Conservation (phyloP, 2,329 filamentous ascomycete genomes). For the Fusarium devonianum region DNA sequence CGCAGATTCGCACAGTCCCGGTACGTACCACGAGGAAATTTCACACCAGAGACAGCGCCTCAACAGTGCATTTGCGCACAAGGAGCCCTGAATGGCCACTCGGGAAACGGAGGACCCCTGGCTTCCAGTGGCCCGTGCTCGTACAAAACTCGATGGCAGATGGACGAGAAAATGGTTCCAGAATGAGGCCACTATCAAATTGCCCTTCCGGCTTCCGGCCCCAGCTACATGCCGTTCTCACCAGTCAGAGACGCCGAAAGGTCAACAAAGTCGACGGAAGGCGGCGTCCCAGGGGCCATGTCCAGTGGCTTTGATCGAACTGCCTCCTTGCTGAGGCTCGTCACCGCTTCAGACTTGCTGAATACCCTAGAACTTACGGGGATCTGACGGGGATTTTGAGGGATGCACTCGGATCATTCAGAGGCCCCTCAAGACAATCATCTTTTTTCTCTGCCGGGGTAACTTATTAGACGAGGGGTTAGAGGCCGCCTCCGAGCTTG, state of each 20-base stretch:
- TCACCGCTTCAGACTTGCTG: slow-evolving; percentile 31
- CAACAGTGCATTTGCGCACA: slow-evolving; percentile 16
- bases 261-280: background rate
- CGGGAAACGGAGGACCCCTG: slow-evolving; percentile 31
- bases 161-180: slow-evolving; percentile 41
- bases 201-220: slow-evolving; percentile 45
- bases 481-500: slow-evolving; percentile 2
- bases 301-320: background rate
- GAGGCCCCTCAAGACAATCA: slow-evolving; percentile 12
- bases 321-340: slow-evolving; percentile 13
- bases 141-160: slow-evolving; percentile 29
- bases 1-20: slow-evolving; percentile 4
- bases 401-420: slow-evolving; percentile 32
- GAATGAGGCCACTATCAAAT: slow-evolving; percentile 48
- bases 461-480: slow-evolving; percentile 4
- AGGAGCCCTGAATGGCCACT: slow-evolving; percentile 23
- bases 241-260: slow-evolving; percentile 25
- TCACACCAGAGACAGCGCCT: slow-evolving; percentile 12
- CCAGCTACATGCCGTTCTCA: slow-evolving; percentile 23
- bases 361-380: slow-evolving; percentile 22
- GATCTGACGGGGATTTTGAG: slow-evolving; percentile 39
- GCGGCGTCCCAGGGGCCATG: slow-evolving; percentile 6
- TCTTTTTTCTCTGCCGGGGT: slow-evolving; percentile 18
- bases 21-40: slow-evolving; percentile 23
- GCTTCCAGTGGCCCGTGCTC: slow-evolving; percentile 18